Conservation (phyloP, 495 filamentous ascomycete species). For the Daldinia grandis region DNA sequence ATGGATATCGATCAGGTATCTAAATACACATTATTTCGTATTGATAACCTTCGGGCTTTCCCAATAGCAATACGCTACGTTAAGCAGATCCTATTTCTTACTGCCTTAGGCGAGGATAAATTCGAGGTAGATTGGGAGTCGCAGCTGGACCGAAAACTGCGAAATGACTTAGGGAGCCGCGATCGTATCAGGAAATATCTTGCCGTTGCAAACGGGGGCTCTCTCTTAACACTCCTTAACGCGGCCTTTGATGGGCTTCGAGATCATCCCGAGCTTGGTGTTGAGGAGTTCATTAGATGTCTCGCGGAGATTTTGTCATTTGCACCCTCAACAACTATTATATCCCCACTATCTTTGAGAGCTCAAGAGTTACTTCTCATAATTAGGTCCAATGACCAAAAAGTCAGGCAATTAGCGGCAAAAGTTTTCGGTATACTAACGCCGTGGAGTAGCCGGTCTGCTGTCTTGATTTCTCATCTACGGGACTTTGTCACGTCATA, state of each 20-base stretch:
- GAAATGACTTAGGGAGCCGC: conserved; percentile 69
- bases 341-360: conserved; percentile 59
- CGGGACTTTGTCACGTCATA: conserved; percentile 28
- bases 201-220: conserved; percentile 34
- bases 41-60: conserved; percentile 62
- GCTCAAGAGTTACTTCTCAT: conserved; percentile 62
- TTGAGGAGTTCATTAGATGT: conserved; percentile 64
- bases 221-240: conserved; percentile 42
- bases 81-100: conserved; percentile 75
- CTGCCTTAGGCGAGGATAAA: conserved; percentile 69
- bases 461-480: conserved; percentile 27
- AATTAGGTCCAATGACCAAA: conserved; percentile 73
- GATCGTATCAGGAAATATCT: conserved; percentile 61
- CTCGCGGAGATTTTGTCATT: conserved; percentile 76
- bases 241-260: conserved; percentile 43
- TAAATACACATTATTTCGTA: conserved; percentile 48
- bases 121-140: conserved; percentile 87
- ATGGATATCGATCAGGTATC: conserved; percentile 41
- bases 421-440: conserved; percentile 81
- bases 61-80: conserved; percentile 73
- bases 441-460: conserved; percentile 34
- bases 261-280: conserved; percentile 39
- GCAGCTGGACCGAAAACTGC: conserved; percentile 73
- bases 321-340: conserved; percentile 57
- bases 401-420: conserved; percentile 68